These are phyloP conservation scores for Rubroboletus satanas DNA, from an alignment of 768 basidiomycete species.

Conservation along the genomic window DNA sequence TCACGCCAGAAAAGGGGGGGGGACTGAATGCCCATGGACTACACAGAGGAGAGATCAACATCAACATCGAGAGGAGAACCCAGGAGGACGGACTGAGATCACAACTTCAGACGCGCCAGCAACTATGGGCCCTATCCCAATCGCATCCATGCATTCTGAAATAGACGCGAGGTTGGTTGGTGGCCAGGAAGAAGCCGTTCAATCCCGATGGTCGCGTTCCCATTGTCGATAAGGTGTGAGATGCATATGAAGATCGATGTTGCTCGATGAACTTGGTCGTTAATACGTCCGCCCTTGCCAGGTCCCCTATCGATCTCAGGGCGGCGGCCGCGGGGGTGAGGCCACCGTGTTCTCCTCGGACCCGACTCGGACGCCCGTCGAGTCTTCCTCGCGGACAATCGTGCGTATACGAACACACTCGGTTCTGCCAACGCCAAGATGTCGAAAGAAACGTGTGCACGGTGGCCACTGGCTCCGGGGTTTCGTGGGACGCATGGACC, in stretches of 20 bases:
- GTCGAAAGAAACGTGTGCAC: no score
- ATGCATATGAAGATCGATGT: background rate
- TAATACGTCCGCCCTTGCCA: background rate
- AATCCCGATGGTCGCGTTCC: no score
- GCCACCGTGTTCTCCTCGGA: background rate
- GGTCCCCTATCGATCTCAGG: background rate
- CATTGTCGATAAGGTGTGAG: background rate
- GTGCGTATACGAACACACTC: background rate
- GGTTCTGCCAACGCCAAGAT: no score
- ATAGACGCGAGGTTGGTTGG: no score
- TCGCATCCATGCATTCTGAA: no score
- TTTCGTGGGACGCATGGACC: no score
- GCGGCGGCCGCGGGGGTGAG: no score
- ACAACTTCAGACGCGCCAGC: no score
- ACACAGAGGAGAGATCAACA: background rate
- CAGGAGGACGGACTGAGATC: background rate
- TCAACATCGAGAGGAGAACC: background rate
- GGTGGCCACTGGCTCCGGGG: no score
- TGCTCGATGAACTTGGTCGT: background rate
- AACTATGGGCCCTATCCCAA: no score
- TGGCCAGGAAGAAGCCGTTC: no score
- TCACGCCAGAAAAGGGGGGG: background rate
- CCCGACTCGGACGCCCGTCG: background rate
- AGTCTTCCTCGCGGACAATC: background rate
- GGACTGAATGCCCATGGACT: background rate